Evolutionary conservation across 1,284 basidiomycete species (phyloP), one percentile per base, ranked within the genome.

Genomic region (Puccinia coronata): DNA sequence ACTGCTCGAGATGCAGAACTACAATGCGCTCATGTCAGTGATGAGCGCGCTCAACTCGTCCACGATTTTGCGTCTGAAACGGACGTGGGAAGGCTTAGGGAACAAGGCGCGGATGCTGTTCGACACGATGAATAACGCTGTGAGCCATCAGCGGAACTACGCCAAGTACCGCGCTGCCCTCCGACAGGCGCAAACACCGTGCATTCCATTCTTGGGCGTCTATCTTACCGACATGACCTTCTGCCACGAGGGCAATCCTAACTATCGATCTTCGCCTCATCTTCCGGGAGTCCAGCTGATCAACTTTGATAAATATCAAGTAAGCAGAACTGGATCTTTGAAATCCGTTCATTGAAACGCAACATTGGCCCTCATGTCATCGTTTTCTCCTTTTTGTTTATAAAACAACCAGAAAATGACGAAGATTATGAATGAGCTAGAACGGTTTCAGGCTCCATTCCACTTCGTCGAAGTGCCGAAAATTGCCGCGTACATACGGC

Each of bases 151-250:
- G 72, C 90, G 94, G 80, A 97, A 97, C 86, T 98, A 96, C 84
- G 92, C 93, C 82, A 92, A 94, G 84, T 99, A 99, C 86, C 92
- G 96, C 76, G 89, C 91, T 75, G 90, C 89, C 65, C 82, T 86
- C 34, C 82, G 85, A 8, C 92, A 92, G 83, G 94, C 92, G 18
- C 90, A 91, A 2, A 92, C 93, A 12, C 94, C 95, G 25, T 94
- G 93, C 34, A 90, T 98, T 31, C 95, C 95, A 5, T 97, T 97
- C 89, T 89, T 82, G 96, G 65, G 95, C 93, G n/a, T 93, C 31
- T 94, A 94, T 86, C 88, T 95, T 82, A 95, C 94, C 4, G 94
- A 96, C 86, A 90, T 98, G 82, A 98, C 95, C 0, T 99, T 98
- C 87, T 96, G 94, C 84, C 91, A 93, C 75, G 96, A 97, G 85